phyloP scores from a whole-genome alignment of 306 rosid genomes.

The Castanea crenata region DNA sequence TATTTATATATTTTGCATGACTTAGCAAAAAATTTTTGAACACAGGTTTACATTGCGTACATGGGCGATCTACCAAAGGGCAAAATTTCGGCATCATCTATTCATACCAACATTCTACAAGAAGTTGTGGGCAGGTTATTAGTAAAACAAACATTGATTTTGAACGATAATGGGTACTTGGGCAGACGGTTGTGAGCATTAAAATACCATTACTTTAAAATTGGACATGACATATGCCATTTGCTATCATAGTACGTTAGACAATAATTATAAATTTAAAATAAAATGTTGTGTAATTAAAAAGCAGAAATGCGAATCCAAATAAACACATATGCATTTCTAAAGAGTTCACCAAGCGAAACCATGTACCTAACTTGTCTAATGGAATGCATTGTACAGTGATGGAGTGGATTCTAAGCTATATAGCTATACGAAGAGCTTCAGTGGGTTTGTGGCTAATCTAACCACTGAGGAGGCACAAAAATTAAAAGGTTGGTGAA shows the following conservation, averaged over 20 bases:
- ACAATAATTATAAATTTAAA: no score
- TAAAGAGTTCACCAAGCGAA: no score
- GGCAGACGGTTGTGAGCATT: not conserved
- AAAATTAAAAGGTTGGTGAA: conserved; percentile 21
- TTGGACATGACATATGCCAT: no score
- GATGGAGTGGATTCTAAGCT: conserved; percentile 16
- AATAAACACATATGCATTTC: no score
- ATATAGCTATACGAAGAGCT: conserved; percentile 39
- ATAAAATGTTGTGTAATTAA: not conserved
- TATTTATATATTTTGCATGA: no score
- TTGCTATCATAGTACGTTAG: not conserved
- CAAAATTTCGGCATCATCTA: conserved; percentile 10
- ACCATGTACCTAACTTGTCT: no score
- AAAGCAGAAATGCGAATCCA: no score
- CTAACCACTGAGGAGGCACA: conserved; percentile 29
- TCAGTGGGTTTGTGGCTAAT: conserved; percentile 37
- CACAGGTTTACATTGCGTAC: conserved; percentile 38
- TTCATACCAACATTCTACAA: conserved; percentile 35
- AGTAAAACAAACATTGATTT: not conserved
- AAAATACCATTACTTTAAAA: no score
- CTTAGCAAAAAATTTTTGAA: not conserved
- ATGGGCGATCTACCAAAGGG: conserved; percentile 37
- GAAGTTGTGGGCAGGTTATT: conserved; percentile 30
- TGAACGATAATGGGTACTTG: no score
- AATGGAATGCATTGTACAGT: not conserved